Evolutionary conservation across 495 filamentous ascomycete genomes (phyloP).

Genomic region (Podospora pseudoanserina): DNA sequence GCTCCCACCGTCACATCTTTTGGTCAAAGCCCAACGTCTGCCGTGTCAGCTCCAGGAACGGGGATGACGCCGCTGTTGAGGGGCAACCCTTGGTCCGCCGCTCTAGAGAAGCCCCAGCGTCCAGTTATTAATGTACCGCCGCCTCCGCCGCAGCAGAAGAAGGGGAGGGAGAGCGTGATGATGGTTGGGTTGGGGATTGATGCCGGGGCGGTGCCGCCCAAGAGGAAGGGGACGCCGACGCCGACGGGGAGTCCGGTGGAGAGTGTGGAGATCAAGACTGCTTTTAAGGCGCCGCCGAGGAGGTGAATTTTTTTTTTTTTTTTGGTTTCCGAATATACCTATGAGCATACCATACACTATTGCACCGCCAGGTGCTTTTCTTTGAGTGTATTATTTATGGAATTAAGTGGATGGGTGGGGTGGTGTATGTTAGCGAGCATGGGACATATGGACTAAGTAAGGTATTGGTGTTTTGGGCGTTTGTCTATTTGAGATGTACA

Average conservation of each 20-base stretch:
- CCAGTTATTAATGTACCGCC: conserved; percentile 13
- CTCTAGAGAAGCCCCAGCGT: conserved; percentile 13
- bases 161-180: conserved; percentile 7
- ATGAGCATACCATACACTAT: too few species aligned
- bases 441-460: too few species aligned
- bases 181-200: conserved; percentile 8
- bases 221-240: conserved; percentile 16
- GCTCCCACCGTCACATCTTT: conserved; percentile 6
- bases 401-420: too few species aligned
- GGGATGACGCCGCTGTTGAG: conserved; percentile 35
- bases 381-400: too few species aligned
- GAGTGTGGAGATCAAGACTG: conserved; percentile 27
- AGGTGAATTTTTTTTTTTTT: conserved; percentile 14
- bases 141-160: conserved; percentile 11
- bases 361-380: too few species aligned
- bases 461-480: too few species aligned
- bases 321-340: too few species aligned
- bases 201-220: background rate
- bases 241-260: conserved; percentile 28
- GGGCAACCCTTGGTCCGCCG: conserved; percentile 21
- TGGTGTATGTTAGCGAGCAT: too few species aligned
- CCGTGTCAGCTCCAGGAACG: conserved; percentile 33
- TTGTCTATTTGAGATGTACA: too few species aligned
- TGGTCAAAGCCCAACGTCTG: background rate
- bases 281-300: conserved; percentile 29